Evolutionary conservation across 2,329 filamentous ascomycete genomes (phyloP), one percentile per base, ranked within the genome.

Genomic region (Colletotrichum godetiae): DNA sequence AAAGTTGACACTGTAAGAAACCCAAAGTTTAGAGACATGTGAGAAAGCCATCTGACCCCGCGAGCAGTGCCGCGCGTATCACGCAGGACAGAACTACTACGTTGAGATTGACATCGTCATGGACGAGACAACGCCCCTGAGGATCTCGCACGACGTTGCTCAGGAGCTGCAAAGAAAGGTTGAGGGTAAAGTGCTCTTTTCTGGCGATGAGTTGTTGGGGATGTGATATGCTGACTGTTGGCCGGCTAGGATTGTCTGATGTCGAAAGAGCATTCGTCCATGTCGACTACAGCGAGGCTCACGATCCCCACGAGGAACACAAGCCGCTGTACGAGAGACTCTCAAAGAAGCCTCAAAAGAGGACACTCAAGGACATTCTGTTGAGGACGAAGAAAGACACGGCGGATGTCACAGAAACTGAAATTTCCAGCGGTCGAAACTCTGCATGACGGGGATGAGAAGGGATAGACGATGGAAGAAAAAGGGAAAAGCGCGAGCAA

Each of bases 101-200:
- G 90, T 91, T 22, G 90, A 92, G 76, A 87, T 92, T 5, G 90
- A 92, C 76, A 86, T 92, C 64, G 86, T 92, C 63, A 89, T 92
- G 84, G 86, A 90, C 76, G 87, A 87, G 74, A 81, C 85, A 4
- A 83, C 86, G 2, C 88, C 87, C 7, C 82, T 91, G 31, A 88
- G 86, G 72, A 82, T 90, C 64, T 89, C 89, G 2, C 90, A 92
- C 75, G 89, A 92, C 75, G 87, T 92, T 31, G 88, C 87, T 27
- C 89, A 92, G 78, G 85, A 86, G 11, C 79, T 92, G 63, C 90
- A 91, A 80, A 85, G 89, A 57, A 92, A 91, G 80, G 83, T 91
- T 13, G 90, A 92, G 81, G 89, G 87, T 79, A 13, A 64, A 71
- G 19, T 59, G 2, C 33, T 46, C 19, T 55, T 67, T 65, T 15